phyloP scores from a whole-genome alignment of 2,329 filamentous ascomycete genomes.

The Rutstroemia sp. region DNA sequence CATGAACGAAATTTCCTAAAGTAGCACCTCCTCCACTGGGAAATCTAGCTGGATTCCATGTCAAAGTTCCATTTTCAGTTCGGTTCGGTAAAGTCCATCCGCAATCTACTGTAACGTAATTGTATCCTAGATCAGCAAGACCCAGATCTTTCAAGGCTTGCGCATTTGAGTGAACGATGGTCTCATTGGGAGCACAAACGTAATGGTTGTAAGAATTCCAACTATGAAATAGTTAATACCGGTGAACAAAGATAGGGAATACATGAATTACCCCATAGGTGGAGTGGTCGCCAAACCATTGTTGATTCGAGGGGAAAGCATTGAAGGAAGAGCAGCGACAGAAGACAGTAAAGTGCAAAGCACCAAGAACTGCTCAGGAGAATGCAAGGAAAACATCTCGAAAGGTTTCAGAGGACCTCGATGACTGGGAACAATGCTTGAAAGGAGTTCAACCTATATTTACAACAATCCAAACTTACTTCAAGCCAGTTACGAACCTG shows the following conservation, averaged over 20 bases:
- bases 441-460: no score
- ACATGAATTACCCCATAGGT: constrained; percentile 18
- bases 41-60: constrained; percentile 36
- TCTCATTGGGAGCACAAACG: constrained; percentile 38
- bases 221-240: constrained; percentile 6
- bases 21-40: constrained; percentile 35
- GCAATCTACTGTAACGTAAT: constrained; percentile 43
- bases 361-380: background rate
- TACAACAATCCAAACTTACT: no score
- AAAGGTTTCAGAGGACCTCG: background rate
- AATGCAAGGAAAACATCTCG: background rate
- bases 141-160: constrained; percentile 40
- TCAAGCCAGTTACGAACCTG: no score
- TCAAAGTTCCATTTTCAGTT: constrained; percentile 32
- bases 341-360: background rate
- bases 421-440: background rate
- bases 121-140: constrained; percentile 39
- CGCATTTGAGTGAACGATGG: constrained; percentile 39
- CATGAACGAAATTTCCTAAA: constrained; percentile 36
- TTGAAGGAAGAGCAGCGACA: background rate
- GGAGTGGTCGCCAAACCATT: constrained; percentile 24
- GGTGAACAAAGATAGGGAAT: background rate
- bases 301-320: constrained; percentile 9
- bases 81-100: constrained; percentile 37
- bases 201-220: constrained; percentile 48